Base-by-base conservation (phyloP, 345 rosid genomes). In the Nephelium lappaceum region DNA sequence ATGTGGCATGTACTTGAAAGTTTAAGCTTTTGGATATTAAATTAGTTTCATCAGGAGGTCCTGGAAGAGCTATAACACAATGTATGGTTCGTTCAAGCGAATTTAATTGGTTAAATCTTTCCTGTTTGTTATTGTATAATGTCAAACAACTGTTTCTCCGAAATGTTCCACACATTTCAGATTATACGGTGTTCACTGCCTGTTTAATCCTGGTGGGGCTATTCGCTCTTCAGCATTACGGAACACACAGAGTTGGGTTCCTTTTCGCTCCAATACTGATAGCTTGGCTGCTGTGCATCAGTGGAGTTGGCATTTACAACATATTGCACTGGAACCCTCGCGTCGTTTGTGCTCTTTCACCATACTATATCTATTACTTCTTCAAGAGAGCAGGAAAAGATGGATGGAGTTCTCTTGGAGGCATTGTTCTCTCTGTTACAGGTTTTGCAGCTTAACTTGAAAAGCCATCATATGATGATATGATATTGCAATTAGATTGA, bases 281-380 rank as follows among this genome's bases (percentile, higher is more conserved):
- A 47, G 80, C 85, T 55, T 88, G 91, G 91, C 85, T 86, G 72
- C 71, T 88, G 57, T 88, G 91, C 79, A 81, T 88, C 41, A 82
- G 81, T 6, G 63, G 73, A 25, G 73, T 88, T 75, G 89, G 87
- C 16, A 62, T 86, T 41, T 86, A 84, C 81, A 88, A 88, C 72
- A 88, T 84, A 69, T 75, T 81, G 57, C 71, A 58, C 63, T 86
- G 91, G 91, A 88, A 88, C 49, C 85, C 81, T 21, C 67, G 8
- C 23, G 81, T 88, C 5, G 49, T 76, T 11, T 8, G 27, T 69
- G 89, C 86, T 43, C 49, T 86, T 21, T 88, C 91, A 67, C 91
- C 89, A 2, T 71, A 77, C 77, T 81, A 83, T 73, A 79, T 81
- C 31, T 79, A 74, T 73, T 86, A 81, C 55, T 83, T 86, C 68